Base-by-base conservation (phyloP, 371 early-diverging fungal species). In the Lichtheimia ramosa region DNA sequence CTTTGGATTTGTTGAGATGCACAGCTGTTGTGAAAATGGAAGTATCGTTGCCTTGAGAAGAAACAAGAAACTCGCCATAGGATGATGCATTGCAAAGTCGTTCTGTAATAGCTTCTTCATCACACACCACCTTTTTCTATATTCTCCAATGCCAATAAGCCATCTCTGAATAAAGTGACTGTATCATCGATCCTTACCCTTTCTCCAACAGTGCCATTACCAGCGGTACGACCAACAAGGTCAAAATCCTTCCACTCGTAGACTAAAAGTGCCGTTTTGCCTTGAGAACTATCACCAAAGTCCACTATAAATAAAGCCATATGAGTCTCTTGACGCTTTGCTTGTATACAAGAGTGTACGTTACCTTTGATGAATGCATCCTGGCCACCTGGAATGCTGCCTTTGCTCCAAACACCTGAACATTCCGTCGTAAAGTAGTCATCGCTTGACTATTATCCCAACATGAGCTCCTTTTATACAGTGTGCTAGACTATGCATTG, bases 201-300 rank as follows among this genome's bases (percentile, higher is more conserved):
- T 20, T 24, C 43, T 68, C 69, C 74, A 55, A 71, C 61, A 20
- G 54, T 55, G 12, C 56, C 61, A 20, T 56, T 20, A 39, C 66
- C 63, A 39, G 64, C 69, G 42, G 54, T 58, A 13, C 41, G 69
- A 39, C 82, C 82, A 49, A 83, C 66, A 25, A 72, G 58, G 24
- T 76, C 60, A 52, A 68, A 68, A 55, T 87, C 87, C 27, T 63
- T 56, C 80, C 82, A 84, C 58, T 87, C 85, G 51, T 79, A 83
- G 18, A 85, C 68, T 21, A 83, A 70, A 25, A 83, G 56, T 1
- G 83, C 75, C 1, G 76, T 71, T 28, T 76, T 58, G 24, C 80
- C 83, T 14, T 62, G 59, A 5, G 87, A 82, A 6, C 59, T 27
- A 1, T 48, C 51, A 7, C 65, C 71, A 54, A 81, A 66, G 28